A percentile compares a stretch with the other conserved stretches of the same genome.
phyloP scores from a whole-genome alignment of 2,329 filamentous ascomycete genomes.

The Ceratocystis variospora region DNA sequence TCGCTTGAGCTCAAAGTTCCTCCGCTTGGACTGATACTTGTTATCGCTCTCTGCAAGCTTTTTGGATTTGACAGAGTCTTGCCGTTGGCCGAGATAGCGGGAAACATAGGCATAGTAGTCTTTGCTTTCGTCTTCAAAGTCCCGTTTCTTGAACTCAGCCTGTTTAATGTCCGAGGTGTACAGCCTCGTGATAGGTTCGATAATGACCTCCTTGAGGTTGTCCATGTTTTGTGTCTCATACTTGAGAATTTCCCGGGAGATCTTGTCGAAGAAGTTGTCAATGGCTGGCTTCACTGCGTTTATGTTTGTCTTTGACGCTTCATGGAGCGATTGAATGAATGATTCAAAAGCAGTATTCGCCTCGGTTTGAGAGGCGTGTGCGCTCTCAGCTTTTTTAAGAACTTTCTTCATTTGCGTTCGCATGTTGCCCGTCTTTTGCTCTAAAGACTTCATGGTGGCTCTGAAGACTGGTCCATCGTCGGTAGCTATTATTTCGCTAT shows the following conservation, averaged over 20 bases:
- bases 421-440: slow-evolving; percentile 95
- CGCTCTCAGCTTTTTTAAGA: slow-evolving; percentile 82
- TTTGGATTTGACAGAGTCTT: slow-evolving; percentile 94
- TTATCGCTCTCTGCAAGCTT: slow-evolving; percentile 88
- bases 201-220: slow-evolving; percentile 84
- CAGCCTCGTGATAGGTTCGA: slow-evolving; percentile 80
- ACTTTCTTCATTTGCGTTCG: slow-evolving; percentile 91
- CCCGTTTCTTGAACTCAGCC: slow-evolving; percentile 88
- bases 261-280: slow-evolving; percentile 97
- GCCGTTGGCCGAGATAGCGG: slow-evolving; percentile 87
- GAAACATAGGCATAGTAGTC: slow-evolving; percentile 96
- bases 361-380: slow-evolving; percentile 61
- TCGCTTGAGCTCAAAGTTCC: slow-evolving; percentile 90
- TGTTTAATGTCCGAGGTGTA: slow-evolving; percentile 97
- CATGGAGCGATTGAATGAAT: slow-evolving; percentile 75
- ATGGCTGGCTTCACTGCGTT: slow-evolving; percentile 94
- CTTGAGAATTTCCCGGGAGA: slow-evolving; percentile 72
- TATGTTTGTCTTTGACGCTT: slow-evolving; percentile 79
- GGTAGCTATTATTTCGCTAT: slow-evolving; percentile 68
- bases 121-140: slow-evolving; percentile 97
- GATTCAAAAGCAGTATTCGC: slow-evolving; percentile 74
- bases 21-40: slow-evolving; percentile 87
- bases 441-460: slow-evolving; percentile 88
- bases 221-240: slow-evolving; percentile 76
- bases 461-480: slow-evolving; percentile 94